These are phyloP conservation scores for Simplicillium aogashimaense DNA, from an alignment of 2,329 filamentous ascomycete species.

Conservation along the genomic window DNA sequence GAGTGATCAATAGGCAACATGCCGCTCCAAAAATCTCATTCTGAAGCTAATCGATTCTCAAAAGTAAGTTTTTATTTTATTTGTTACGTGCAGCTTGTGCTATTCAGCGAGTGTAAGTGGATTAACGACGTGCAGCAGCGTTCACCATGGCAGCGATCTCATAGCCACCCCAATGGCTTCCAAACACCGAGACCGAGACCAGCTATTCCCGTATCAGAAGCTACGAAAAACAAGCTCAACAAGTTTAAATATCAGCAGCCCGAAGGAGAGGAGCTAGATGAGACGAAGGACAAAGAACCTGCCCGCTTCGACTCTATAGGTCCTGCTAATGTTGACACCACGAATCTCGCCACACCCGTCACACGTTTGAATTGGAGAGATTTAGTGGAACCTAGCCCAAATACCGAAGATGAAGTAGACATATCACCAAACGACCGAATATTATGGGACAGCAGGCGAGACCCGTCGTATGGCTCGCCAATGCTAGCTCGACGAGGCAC, in stretches of 20 bases:
- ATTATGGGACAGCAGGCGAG: constrained; percentile 46
- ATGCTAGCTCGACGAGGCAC: constrained; percentile 40
- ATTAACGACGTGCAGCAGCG: constrained; percentile 18
- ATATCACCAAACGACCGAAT: constrained; percentile 52
- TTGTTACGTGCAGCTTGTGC: too few relatives aligned
- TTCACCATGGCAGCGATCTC: constrained; percentile 43
- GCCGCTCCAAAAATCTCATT: constrained; percentile 31
- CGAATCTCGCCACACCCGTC: constrained; percentile 30
- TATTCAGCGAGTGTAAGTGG: too few relatives aligned
- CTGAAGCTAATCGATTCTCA: constrained; percentile 20
- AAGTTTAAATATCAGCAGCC: constrained; percentile 36
- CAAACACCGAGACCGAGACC: constrained; percentile 24
- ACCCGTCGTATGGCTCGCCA: constrained; percentile 29
- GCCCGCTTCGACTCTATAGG: constrained; percentile 2
- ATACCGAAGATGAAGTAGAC: constrained; percentile 32
- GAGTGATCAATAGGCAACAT: constrained; percentile 6
- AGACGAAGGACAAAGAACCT: constrained; percentile 11
- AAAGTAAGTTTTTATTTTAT: constrained; percentile 18
- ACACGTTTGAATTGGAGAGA: constrained; percentile 48
- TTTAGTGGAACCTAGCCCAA: constrained; percentile 36
- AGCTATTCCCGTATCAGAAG: constrained; percentile 41
- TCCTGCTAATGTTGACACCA: neutral
- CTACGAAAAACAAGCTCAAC: constrained; percentile 51
- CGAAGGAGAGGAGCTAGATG: constrained; percentile 6
- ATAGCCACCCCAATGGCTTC: constrained; percentile 34